Percentiles rank a stretch among this genome's conserved stretches.
These are phyloP conservation scores for Vigna nakashimae DNA, from an alignment of 306 rosid genomes.

Conservation along the genomic window DNA sequence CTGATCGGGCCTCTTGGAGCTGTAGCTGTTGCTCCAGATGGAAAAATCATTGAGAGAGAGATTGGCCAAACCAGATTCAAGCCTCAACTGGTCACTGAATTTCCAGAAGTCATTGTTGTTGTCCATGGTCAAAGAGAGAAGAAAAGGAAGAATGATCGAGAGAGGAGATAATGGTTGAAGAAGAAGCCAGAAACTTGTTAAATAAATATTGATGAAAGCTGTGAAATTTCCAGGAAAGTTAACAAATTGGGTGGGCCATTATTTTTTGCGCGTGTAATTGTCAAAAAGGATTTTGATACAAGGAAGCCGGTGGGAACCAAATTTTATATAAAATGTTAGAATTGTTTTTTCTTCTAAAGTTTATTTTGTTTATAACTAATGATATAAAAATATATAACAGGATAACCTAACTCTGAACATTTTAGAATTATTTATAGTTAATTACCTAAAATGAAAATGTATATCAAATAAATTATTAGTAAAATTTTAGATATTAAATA, in stretches of 20 bases:
- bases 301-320: neutral
- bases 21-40: constrained; percentile 74
- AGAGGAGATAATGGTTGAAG: neutral
- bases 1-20: constrained; percentile 60
- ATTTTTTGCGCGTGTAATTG: constrained; percentile 37
- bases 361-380: no score
- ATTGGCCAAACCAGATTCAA: constrained; percentile 57
- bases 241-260: neutral
- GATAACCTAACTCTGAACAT: no score
- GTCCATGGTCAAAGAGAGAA: constrained; percentile 52
- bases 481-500: no score
- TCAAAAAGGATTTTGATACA: constrained; percentile 23
- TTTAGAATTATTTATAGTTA: no score
- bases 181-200: constrained; percentile 19
- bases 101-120: constrained; percentile 74
- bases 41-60: constrained; percentile 75
- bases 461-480: no score
- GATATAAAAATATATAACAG: no score
- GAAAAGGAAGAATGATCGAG: no score
- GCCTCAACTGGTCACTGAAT: constrained; percentile 85
- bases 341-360: neutral
- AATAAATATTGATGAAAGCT: constrained; percentile 30
- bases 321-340: neutral
- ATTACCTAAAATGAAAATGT: no score
- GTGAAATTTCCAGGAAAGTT: constrained; percentile 38